A percentile compares a stretch with the other conserved stretches of the same genome.
Conservation (phyloP, 2,329 filamentous ascomycete genomes). For the Trichoderma hamatum region DNA sequence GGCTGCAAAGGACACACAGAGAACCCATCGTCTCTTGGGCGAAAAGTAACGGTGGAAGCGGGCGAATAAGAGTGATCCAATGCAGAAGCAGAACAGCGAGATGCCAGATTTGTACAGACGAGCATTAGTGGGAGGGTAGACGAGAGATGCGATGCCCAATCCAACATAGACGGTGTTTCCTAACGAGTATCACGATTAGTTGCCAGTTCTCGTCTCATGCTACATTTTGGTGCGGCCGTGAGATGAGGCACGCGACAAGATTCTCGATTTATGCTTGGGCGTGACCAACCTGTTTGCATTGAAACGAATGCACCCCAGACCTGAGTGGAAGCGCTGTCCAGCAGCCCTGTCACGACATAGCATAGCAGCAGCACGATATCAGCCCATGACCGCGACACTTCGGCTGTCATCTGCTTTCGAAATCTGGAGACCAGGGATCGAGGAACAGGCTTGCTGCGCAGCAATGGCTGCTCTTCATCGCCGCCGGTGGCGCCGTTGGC, state of each 20-base stretch:
- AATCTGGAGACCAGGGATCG: conserved; percentile 34
- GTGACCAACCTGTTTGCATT: conserved; percentile 72
- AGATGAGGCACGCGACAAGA: conserved; percentile 1
- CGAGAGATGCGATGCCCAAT: conserved; percentile 66
- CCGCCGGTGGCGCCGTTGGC: conserved; percentile 28
- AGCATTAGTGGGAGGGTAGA: conserved; percentile 34
- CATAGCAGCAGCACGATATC: conserved; percentile 71
- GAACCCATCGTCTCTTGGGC: conserved; percentile 65
- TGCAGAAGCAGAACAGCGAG: conserved; percentile 70
- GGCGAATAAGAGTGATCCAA: conserved; percentile 72
- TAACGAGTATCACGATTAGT: conserved; percentile 33
- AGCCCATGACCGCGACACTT: conserved; percentile 64
- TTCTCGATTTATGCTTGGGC: background rate
- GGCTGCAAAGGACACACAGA: conserved; percentile 59
- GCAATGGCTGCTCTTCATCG: conserved; percentile 43
- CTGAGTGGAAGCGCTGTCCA: conserved; percentile 75
- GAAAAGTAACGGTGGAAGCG: conserved; percentile 66
- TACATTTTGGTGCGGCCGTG: background rate
- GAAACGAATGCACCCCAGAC: conserved; percentile 81
- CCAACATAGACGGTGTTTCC: conserved; percentile 80
- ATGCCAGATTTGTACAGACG: conserved; percentile 62
- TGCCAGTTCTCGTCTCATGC: background rate
- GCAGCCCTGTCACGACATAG: conserved; percentile 75
- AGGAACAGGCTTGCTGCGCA: conserved; percentile 34
- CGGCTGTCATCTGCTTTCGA: conserved; percentile 42